A percentile compares a stretch with the other conserved stretches of the same genome.
These are phyloP conservation scores for Populus hybrid DNA, from an alignment of 441 rosid genomes.

Conservation along the genomic window DNA sequence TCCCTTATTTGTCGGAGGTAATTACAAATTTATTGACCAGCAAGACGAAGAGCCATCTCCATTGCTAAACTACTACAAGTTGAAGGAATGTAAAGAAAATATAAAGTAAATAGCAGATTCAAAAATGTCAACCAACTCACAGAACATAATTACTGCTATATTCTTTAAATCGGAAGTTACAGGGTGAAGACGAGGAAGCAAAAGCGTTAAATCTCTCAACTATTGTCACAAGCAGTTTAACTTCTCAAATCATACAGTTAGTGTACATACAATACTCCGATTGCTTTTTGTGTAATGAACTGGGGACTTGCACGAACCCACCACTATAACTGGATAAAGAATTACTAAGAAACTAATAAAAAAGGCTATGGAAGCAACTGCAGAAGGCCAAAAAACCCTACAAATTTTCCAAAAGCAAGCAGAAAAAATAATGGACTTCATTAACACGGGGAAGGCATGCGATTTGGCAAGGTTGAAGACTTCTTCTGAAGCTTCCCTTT, in stretches of 20 bases:
- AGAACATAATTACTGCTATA: no score
- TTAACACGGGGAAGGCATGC: conserved; percentile 41
- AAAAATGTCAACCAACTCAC: background rate
- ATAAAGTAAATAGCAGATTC: background rate
- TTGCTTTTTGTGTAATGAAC: conserved; percentile 26
- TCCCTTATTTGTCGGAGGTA: no score
- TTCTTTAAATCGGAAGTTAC: background rate
- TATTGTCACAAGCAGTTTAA: conserved; percentile 30
- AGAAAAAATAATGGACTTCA: conserved; percentile 4
- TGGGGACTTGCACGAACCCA: conserved; percentile 23
- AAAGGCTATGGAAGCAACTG: conserved; percentile 14
- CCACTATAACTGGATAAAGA: conserved; percentile 14
- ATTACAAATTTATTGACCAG: no score
- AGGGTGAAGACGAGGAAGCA: background rate
- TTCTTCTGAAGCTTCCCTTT: conserved; percentile 73
- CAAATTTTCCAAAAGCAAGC: conserved; percentile 8
- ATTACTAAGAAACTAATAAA: conserved; percentile 18
- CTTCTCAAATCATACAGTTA: conserved; percentile 32
- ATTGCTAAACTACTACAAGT: background rate
- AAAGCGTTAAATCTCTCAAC: conserved; percentile 16
- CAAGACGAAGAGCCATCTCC: no score
- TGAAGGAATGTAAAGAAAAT: background rate
- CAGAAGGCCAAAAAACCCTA: conserved; percentile 16
- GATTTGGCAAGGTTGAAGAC: conserved; percentile 35
- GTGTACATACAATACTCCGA: conserved; percentile 40